Conservation (phyloP, 495 filamentous ascomycete genomes). For the Lepidopterella palustris region DNA sequence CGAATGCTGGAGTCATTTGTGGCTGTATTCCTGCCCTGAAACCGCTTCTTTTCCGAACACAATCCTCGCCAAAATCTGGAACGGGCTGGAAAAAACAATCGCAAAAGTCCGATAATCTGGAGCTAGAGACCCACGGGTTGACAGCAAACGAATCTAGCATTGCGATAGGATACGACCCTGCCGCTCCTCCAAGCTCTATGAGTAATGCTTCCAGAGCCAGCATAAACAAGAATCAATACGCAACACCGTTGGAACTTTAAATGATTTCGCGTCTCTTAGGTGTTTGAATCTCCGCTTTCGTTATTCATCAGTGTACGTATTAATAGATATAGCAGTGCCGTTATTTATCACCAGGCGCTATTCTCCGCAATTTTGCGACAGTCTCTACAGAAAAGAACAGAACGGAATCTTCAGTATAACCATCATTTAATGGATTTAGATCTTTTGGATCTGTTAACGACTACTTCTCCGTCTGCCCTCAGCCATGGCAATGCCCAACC, state of each 20-base stretch:
- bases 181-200: background rate
- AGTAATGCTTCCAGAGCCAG: background rate
- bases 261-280: background rate
- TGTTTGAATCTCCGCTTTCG: background rate
- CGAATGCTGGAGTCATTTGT: conserved; percentile 27
- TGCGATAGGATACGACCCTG: background rate
- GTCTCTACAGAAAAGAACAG: background rate
- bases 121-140: background rate
- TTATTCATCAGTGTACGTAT: background rate
- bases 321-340: background rate
- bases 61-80: background rate
- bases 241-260: background rate
- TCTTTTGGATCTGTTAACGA: background rate
- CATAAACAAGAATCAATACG: background rate
- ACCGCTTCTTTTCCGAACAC: conserved; percentile 21
- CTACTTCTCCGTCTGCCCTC: background rate
- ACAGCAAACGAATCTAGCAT: background rate
- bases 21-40: conserved; percentile 26
- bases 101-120: background rate
- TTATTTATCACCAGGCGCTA: background rate
- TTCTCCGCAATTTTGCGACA: background rate
- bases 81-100: background rate
- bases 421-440: background rate
- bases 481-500: background rate
- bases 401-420: background rate